phyloP scores from a whole-genome alignment of 1,284 basidiomycete species.

The Heterobasidion irregulare region DNA sequence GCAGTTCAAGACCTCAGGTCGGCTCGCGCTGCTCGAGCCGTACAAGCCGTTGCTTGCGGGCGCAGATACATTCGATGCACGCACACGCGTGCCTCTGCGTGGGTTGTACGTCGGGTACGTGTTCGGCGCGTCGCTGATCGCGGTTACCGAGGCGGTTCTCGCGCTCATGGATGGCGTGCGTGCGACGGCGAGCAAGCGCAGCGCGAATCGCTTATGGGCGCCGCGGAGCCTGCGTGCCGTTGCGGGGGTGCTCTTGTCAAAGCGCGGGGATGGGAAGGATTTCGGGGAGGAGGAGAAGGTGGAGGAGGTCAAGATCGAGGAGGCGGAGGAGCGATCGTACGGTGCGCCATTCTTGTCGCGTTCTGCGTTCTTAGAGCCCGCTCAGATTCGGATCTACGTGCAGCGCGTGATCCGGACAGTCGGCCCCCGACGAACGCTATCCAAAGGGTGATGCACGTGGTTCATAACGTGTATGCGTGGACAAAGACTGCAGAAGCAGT shows the following conservation, averaged over 20 bases:
- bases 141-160: slow-evolving; percentile 33
- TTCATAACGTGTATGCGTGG: slow-evolving; percentile 34
- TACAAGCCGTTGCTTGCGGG: slow-evolving; percentile 27
- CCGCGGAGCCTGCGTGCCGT: slow-evolving; percentile 39
- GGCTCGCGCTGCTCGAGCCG: slow-evolving; percentile 38
- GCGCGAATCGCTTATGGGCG: slow-evolving; percentile 37
- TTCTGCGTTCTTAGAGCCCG: neutral
- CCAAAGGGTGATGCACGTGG: slow-evolving; percentile 27
- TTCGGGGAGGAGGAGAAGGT: slow-evolving; percentile 21
- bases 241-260: slow-evolving; percentile 22
- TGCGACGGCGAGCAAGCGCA: slow-evolving; percentile 28
- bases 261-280: slow-evolving; percentile 9
- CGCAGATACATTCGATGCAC: neutral
- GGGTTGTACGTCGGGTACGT: slow-evolving; percentile 39
- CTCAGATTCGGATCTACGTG: neutral
- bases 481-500: slow-evolving; percentile 33
- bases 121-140: slow-evolving; percentile 35
- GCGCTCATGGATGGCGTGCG: slow-evolving; percentile 35
- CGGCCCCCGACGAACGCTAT: slow-evolving; percentile 32
- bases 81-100: slow-evolving; percentile 22
- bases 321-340: slow-evolving; percentile 21
- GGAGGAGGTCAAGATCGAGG: slow-evolving; percentile 18
- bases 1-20: slow-evolving; percentile 30
- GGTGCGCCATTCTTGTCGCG: slow-evolving; percentile 20
- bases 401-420: slow-evolving; percentile 41